Evolutionary conservation across 805 yeast species (phyloP).

Genomic region (Saccharomycopsis selenospora): DNA sequence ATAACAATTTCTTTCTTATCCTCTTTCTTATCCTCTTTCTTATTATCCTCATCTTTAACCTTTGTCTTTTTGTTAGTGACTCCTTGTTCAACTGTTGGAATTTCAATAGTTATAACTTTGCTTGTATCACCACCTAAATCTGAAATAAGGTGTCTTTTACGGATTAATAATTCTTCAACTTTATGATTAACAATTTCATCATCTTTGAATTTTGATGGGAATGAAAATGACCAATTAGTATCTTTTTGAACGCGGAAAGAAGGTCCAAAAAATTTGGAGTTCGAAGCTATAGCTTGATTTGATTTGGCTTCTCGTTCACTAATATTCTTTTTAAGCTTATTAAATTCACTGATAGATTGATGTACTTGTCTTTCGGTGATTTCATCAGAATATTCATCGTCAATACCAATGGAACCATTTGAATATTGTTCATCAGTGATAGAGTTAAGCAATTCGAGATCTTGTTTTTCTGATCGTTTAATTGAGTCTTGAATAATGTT

Average conservation of each 20-base stretch:
- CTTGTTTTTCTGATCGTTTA: conserved; percentile 20
- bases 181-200: neutral
- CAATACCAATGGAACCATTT: neutral
- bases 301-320: neutral
- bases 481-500: conserved; percentile 43
- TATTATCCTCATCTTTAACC: neutral
- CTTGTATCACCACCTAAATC: conserved; percentile 6
- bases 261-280: conserved; percentile 3
- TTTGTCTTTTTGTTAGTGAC: conserved; percentile 1
- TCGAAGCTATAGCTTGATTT: neutral
- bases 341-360: conserved; percentile 12
- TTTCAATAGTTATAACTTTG: conserved; percentile 1
- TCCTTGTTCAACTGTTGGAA: conserved; percentile 6
- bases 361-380: conserved; percentile 13
- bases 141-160: neutral
- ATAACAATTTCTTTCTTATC: conserved; percentile 17
- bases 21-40: conserved; percentile 3
- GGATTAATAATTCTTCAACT: neutral
- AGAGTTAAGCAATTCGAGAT: conserved; percentile 13
- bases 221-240: neutral
- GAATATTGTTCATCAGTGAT: neutral
- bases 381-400: neutral
- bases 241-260: neutral
- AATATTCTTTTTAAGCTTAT: neutral
- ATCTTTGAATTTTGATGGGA: neutral